These are phyloP conservation scores for Debaryomyces sp. DNA, from an alignment of 1,139 yeast species.

Conservation along the genomic window DNA sequence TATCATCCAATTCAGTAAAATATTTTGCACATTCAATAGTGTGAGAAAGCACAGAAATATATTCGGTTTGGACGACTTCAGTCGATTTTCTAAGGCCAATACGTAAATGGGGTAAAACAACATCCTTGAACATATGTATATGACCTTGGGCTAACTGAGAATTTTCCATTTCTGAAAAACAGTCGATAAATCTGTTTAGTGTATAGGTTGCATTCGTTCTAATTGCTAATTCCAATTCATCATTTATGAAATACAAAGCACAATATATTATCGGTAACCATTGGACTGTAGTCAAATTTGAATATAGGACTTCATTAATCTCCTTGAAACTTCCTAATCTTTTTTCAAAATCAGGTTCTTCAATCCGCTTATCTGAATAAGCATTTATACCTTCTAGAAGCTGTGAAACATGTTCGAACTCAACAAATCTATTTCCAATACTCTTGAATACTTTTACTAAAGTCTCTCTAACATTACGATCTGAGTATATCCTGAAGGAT, in stretches of 20 bases:
- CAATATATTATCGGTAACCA: constrained; percentile 83
- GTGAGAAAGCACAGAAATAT: constrained; percentile 65
- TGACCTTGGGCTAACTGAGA: constrained; percentile 39
- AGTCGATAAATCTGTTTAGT: constrained; percentile 67
- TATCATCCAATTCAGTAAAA: constrained; percentile 60
- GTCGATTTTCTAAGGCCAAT: constrained; percentile 64
- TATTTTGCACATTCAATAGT: constrained; percentile 55
- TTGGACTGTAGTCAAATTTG: constrained; percentile 50
- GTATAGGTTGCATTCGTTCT: constrained; percentile 77
- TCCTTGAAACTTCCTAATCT: constrained; percentile 68
- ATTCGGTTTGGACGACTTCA: constrained; percentile 73
- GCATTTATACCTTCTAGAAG: constrained; percentile 71
- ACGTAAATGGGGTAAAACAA: constrained; percentile 67
- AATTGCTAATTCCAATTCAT: constrained; percentile 77
- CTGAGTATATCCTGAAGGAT: constrained; percentile 59
- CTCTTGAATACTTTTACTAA: constrained; percentile 61
- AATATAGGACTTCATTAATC: constrained; percentile 61
- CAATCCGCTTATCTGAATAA: constrained; percentile 60
- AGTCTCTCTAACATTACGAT: constrained; percentile 60
- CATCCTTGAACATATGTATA: constrained; percentile 50
- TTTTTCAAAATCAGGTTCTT: constrained; percentile 78
- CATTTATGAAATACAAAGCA: constrained; percentile 71
- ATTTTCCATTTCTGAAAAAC: constrained; percentile 38
- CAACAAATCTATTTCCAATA: constrained; percentile 56
- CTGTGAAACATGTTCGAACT: constrained; percentile 47